Evolutionary conservation across 163 green algal species (phyloP), one percentile per base, ranked within the genome.

Genomic region (Volvox carteri): DNA sequence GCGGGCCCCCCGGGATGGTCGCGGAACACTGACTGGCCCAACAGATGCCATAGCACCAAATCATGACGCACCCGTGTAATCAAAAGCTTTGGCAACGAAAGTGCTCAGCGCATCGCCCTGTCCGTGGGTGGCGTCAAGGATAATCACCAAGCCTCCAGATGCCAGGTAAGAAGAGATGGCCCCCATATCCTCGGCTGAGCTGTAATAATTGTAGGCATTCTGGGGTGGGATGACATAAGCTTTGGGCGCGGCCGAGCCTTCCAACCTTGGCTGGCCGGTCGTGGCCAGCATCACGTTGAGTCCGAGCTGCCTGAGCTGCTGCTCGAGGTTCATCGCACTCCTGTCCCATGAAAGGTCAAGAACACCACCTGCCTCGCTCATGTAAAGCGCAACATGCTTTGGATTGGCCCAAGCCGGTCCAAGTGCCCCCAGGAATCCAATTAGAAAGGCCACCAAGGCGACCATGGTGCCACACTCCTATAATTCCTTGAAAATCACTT

Each of bases 191-290:
- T 86, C 79, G 2, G 62, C 79, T 8, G 42, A n/a, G 79, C 42
- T 78, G 79, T 86, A 86, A 30, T 62, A 78, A 9, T 41, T n/a
- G 44, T 78, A 18, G 42, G 60, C 79, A 54, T 68, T 86, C n/a
- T 86, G 79, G 19, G 44, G n/a, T 48, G 79, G 79, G 16, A 86
- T 60, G 1, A 86, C 79, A 46, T 78, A 86, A 7, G 79, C 78
- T 25, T 48, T 39, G 2, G 60, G 25, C 23, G 58, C 58, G 30
- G 48, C 7, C 11, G 41, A 5, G n/a, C 41, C 78, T 1, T 60
- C 48, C 4, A 86, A 67, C 18, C 25, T 42, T 39, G 78, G 78
- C 56, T 86, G 78, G 14, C 78, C 58, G 28, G 41, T 56, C 16
- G 28, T 54, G 58, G 58, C n/a, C 33, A 77, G 39, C 7, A 52